These are phyloP conservation scores for Apiospora saccharicola DNA, from an alignment of 2,329 filamentous ascomycete species.

Conservation along the genomic window DNA sequence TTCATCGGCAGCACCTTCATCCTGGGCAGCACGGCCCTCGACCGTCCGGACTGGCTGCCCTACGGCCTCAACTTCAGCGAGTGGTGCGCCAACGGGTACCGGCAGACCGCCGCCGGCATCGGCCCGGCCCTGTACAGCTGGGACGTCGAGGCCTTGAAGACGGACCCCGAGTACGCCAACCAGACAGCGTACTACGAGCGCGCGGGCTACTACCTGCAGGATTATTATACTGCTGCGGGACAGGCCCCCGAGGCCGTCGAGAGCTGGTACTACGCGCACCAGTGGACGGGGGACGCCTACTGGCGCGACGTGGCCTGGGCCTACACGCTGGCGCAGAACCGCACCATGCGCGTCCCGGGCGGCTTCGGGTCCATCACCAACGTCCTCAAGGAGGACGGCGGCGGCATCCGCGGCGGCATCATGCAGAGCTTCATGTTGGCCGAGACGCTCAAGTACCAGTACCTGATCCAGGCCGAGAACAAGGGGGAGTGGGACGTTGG, in stretches of 20 bases:
- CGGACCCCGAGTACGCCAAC: constrained; percentile 38
- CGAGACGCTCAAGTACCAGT: constrained; percentile 82
- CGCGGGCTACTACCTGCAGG: constrained; percentile 17
- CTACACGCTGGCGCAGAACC: constrained; percentile 24
- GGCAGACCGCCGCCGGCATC: constrained; percentile 62
- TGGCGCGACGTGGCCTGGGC: constrained; percentile 49
- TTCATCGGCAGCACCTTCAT: constrained; percentile 76
- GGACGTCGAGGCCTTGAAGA: constrained; percentile 48
- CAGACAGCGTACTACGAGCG: constrained; percentile 23
- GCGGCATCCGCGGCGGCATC: constrained; percentile 14
- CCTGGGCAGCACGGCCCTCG: constrained; percentile 69
- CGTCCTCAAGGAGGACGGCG: neutral
- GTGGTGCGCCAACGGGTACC: constrained; percentile 70
- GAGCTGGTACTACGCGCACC: constrained; percentile 34
- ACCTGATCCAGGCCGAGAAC: constrained; percentile 48
- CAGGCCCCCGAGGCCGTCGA: constrained; percentile 35
- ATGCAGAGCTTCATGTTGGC: constrained; percentile 71
- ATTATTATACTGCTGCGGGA: constrained; percentile 8
- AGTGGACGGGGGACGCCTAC: constrained; percentile 37
- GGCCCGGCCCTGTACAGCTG: constrained; percentile 67
- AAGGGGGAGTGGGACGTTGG: constrained; percentile 23
- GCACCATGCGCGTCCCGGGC: constrained; percentile 14
- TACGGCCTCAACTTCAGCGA: constrained; percentile 65
- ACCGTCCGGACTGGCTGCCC: constrained; percentile 59
- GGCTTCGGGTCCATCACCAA: constrained; percentile 44